Evolutionary conservation across 2,329 filamentous ascomycete species (phyloP).

Genomic region (Fusarium multiceps): DNA sequence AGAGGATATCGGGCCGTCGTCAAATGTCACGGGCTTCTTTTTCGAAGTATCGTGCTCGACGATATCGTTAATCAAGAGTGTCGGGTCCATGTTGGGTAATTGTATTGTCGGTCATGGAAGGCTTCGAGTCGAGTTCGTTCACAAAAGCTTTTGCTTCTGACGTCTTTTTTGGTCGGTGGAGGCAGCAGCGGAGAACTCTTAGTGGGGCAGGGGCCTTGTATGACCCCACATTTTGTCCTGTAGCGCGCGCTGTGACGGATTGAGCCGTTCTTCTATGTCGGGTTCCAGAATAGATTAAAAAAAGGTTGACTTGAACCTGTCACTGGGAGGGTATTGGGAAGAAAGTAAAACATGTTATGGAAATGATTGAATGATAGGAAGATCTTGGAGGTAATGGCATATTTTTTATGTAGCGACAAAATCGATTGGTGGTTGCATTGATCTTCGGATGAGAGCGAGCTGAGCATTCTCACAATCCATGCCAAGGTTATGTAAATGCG

Average conservation of each 20-base stretch:
- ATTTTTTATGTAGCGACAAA: background rate
- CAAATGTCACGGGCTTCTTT: conserved; percentile 70
- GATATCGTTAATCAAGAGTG: conserved; percentile 78
- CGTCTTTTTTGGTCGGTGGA: conserved; percentile 37
- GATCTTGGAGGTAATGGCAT: background rate
- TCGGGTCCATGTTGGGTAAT: conserved; percentile 50
- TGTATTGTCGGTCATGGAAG: conserved; percentile 4
- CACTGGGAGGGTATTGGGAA: background rate
- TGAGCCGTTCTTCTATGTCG: conserved; percentile 29
- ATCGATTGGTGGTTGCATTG: background rate
- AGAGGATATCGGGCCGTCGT: conserved; percentile 56
- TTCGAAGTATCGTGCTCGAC: conserved; percentile 75
- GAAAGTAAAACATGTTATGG: background rate
- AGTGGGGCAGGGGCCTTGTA: conserved; percentile 31
- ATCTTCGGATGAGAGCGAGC: background rate
- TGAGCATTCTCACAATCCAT: conserved; percentile 8
- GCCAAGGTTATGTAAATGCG: conserved; percentile 7
- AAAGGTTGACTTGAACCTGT: background rate
- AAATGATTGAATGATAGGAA: background rate
- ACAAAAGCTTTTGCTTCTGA: conserved; percentile 25
- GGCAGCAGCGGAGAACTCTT: conserved; percentile 36
- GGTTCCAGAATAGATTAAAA: conserved; percentile 21
- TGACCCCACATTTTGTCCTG: conserved; percentile 27
- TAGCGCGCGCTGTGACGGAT: conserved; percentile 26
- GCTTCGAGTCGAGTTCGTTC: conserved; percentile 4